These are phyloP conservation scores for Syzygium malaccense DNA, from an alignment of 441 rosid species.

Conservation along the genomic window DNA sequence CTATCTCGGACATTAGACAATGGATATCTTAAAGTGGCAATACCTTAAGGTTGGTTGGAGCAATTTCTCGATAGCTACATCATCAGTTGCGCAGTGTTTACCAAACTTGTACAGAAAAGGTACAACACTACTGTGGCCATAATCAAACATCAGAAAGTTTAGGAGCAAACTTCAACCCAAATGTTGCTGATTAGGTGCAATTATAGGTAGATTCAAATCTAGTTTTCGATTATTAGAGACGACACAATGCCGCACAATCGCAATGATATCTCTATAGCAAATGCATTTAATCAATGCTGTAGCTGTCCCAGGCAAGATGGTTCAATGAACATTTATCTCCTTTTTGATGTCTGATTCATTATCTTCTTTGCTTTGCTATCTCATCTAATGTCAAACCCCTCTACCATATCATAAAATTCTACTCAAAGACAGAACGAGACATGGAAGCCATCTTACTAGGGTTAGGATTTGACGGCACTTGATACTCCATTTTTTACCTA, in stretches of 20 bases:
- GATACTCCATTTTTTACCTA: neutral
- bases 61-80: neutral
- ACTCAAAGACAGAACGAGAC: neutral
- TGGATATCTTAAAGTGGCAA: no score
- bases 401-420: rapidly evolving
- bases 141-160: neutral
- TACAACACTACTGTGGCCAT: neutral
- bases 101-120: no score
- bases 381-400: neutral
- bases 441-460: neutral
- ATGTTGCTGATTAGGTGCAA: neutral
- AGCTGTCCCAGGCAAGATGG: neutral
- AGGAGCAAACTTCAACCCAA: neutral
- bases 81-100: no score
- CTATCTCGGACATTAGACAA: no score
- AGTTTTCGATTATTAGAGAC: neutral
- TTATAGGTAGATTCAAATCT: neutral
- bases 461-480: neutral
- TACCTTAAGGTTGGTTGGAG: neutral
- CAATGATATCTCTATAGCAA: neutral
- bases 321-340: neutral
- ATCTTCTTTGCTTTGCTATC: neutral
- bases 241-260: neutral
- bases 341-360: no score
- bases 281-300: neutral